Base-by-base conservation (phyloP, 2,329 filamentous ascomycete genomes). In the Hypoxylon sp. region DNA sequence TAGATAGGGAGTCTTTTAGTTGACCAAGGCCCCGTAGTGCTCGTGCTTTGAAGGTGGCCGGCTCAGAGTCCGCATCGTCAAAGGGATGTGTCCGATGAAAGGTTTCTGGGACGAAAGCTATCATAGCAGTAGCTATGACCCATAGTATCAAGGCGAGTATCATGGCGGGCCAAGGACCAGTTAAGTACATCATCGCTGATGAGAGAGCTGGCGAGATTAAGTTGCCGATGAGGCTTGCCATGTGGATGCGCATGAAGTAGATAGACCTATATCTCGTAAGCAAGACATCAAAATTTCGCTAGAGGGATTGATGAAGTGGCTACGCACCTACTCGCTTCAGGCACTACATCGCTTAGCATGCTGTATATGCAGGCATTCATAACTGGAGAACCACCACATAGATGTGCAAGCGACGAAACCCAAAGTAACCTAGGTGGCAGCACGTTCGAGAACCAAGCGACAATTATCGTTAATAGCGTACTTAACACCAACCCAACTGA, bases 161-260 rank as follows among this genome's bases (percentile, higher is more conserved):
- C 11, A 81, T 47, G 1, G 76, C 37, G 2, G 76, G 76, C 77
- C 76, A 77, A 17, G 77, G 77, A 4, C 78, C 77, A 0, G 72
- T 74, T 13, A 57, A 67, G 10, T 62, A 56, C 80, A 83, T 82
- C 59, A 82, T 73, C 19, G 73, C 67, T 1, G 78, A 77, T 2
- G 80, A 76, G 2, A 82, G 44, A 0, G 80, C 74, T 0, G 81
- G 81, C 2, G 78, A 79, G 31, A 81, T 61, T 5, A 83, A 65
- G 29, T 79, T 77, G 4, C 79, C 80, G 0, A 78, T 60, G 44
- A 81, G 71, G 21, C 73, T 75, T 1, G 72, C 70, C 21, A 76
- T 73, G 58, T 73, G 73, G 4, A 78, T 70, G 0, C 75, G 69
- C 63, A 82, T 75, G 62, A 82, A 83, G 35, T 71, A 72, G 13